These are phyloP conservation scores for Heterobasidion occidentale DNA, from an alignment of 1,284 basidiomycete genomes.

Conservation along the genomic window DNA sequence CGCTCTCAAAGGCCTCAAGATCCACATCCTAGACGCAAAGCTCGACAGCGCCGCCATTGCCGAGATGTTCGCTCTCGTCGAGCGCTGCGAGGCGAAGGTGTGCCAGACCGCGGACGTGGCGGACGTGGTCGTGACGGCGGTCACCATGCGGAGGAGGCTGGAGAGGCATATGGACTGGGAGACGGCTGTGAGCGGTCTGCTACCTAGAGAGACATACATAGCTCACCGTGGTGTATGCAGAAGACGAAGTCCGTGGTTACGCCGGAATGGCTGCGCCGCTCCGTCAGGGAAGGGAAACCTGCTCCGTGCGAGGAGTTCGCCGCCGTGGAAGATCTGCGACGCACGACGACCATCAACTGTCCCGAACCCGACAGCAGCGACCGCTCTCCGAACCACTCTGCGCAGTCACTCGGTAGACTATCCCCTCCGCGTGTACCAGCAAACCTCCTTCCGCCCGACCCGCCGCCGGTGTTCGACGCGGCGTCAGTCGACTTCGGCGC, in stretches of 20 bases:
- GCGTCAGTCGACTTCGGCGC: conserved; percentile 26
- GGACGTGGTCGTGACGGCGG: conserved; percentile 56
- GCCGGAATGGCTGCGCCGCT: conserved; percentile 60
- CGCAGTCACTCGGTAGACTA: not conserved
- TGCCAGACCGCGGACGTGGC: conserved; percentile 38
- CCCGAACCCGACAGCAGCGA: conserved; percentile 10
- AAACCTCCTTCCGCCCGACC: conserved; percentile 14
- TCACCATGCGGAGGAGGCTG: conserved; percentile 57
- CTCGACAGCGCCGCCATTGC: conserved; percentile 33
- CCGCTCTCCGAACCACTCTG: not conserved
- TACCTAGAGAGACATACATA: not conserved
- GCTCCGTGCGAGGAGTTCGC: conserved; percentile 46
- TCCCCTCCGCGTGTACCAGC: conserved; percentile 9
- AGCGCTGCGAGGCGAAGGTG: conserved; percentile 30
- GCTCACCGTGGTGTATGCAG: conserved; percentile 23
- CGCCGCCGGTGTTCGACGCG: not conserved
- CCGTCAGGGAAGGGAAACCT: conserved; percentile 32
- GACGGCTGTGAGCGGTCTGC: conserved; percentile 42
- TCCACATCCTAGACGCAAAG: conserved; percentile 58
- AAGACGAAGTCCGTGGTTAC: conserved; percentile 57
- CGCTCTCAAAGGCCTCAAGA: conserved; percentile 20
- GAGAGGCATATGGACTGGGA: conserved; percentile 61
- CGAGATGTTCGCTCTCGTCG: conserved; percentile 41
- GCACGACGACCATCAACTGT: conserved; percentile 35
- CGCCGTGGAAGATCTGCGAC: conserved; percentile 41